These are phyloP conservation scores for Cystobasidium sp. DNA, from an alignment of 1,284 basidiomycete species.

Conservation along the genomic window DNA sequence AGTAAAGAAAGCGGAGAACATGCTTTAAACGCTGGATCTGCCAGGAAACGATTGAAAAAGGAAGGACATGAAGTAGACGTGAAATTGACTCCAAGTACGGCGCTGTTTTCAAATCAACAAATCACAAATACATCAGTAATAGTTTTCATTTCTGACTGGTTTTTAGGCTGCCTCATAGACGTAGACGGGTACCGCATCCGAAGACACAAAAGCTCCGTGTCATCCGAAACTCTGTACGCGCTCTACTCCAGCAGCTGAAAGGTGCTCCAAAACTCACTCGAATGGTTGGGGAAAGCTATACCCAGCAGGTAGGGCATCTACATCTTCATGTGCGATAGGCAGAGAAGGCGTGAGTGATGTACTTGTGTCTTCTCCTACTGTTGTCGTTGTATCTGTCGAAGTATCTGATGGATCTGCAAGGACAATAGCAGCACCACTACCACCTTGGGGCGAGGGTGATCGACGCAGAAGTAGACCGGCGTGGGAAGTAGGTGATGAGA, in stretches of 20 bases:
- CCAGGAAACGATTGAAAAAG: conserved; percentile 51
- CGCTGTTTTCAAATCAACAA: conserved; percentile 34
- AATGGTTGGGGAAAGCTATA: conserved; percentile 48
- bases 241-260: neutral
- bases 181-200: too few relatives aligned
- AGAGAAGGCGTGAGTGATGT: neutral
- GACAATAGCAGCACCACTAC: neutral
- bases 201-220: too few relatives aligned
- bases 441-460: conserved; percentile 12
- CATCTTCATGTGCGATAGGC: neutral
- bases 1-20: conserved; percentile 52
- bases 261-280: conserved; percentile 43
- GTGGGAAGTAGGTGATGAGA: neutral
- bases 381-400: neutral
- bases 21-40: conserved; percentile 47
- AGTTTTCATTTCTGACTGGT: neutral
- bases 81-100: conserved; percentile 51
- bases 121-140: neutral
- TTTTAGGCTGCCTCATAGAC: neutral
- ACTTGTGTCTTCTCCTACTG: neutral
- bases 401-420: conserved; percentile 9
- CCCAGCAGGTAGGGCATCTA: conserved; percentile 35
- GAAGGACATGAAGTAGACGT: conserved; percentile 49
- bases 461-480: conserved; percentile 1
- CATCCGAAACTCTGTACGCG: too few relatives aligned